Conservation (phyloP, 192 early-diverging fungal genomes). For the Entomortierella beljakovae region DNA sequence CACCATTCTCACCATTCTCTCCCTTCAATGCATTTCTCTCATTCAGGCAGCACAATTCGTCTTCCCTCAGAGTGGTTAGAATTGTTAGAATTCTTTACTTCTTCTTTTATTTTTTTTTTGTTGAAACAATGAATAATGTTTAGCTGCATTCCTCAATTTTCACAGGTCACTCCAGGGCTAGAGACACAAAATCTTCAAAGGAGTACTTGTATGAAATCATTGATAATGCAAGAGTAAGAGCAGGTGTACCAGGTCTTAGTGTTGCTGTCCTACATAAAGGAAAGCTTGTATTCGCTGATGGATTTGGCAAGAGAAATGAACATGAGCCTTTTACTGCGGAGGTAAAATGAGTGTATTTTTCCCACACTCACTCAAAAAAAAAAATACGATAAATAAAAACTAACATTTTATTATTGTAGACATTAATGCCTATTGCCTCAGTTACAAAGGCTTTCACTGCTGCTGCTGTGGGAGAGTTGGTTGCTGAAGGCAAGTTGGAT, state of each 20-base stretch:
- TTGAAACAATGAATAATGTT: too few relatives aligned
- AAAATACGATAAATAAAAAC: too few relatives aligned
- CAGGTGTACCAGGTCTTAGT: not conserved
- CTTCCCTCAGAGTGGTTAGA: too few relatives aligned
- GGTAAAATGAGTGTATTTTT: not conserved
- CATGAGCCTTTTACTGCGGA: not conserved
- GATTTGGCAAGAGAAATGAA: not conserved
- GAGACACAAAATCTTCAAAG: too few relatives aligned
- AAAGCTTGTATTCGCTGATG: not conserved
- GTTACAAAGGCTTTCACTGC: constrained; percentile 34
- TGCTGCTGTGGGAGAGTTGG: constrained; percentile 16
- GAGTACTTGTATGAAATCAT: not conserved
- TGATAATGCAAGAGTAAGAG: not conserved
- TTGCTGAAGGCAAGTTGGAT: constrained; percentile 33
- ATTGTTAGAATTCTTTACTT: too few relatives aligned
- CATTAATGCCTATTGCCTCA: constrained; percentile 22
- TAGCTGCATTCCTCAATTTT: too few relatives aligned
- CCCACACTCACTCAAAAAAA: too few relatives aligned
- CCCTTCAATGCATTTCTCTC: too few relatives aligned
- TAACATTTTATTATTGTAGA: not conserved
- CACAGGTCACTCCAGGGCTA: too few relatives aligned
- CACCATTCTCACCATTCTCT: too few relatives aligned
- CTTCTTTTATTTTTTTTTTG: too few relatives aligned
- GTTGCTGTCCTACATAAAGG: not conserved
- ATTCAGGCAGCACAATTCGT: too few relatives aligned